phyloP scores from a whole-genome alignment of 345 rosid genomes.

The Acer negundo region DNA sequence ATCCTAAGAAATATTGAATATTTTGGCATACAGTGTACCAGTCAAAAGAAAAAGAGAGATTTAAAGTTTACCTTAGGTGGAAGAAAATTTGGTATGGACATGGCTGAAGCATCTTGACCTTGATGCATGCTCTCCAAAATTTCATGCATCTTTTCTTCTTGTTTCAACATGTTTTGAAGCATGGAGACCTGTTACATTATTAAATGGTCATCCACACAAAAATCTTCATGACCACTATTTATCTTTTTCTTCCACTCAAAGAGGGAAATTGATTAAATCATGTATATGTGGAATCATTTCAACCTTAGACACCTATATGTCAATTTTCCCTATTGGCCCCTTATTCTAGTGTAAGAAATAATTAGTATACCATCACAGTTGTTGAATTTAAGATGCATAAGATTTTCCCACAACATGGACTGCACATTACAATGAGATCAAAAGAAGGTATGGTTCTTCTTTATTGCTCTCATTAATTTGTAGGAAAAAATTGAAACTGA shows the following conservation, averaged over 20 bases:
- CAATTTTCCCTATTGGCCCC: neutral
- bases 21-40: neutral
- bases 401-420: neutral
- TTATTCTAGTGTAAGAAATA: neutral
- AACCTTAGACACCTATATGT: neutral
- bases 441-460: constrained; percentile 17
- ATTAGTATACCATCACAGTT: neutral
- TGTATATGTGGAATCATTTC: neutral
- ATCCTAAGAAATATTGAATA: neutral
- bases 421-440: neutral
- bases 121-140: constrained; percentile 58
- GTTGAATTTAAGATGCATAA: constrained; percentile 2
- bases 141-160: constrained; percentile 79
- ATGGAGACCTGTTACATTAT: constrained; percentile 49
- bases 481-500: constrained; percentile 10
- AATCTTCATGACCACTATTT: neutral
- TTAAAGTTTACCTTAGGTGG: constrained; percentile 69
- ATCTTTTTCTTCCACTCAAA: neutral
- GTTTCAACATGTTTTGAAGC: constrained; percentile 75
- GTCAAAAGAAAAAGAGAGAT: neutral
- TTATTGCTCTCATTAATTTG: neutral
- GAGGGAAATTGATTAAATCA: neutral
- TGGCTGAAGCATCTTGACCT: constrained; percentile 39
- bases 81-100: constrained; percentile 64
- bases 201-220: neutral